These are phyloP conservation scores for Beauveria brongniartii DNA, from an alignment of 2,329 filamentous ascomycete genomes.

Conservation along the genomic window DNA sequence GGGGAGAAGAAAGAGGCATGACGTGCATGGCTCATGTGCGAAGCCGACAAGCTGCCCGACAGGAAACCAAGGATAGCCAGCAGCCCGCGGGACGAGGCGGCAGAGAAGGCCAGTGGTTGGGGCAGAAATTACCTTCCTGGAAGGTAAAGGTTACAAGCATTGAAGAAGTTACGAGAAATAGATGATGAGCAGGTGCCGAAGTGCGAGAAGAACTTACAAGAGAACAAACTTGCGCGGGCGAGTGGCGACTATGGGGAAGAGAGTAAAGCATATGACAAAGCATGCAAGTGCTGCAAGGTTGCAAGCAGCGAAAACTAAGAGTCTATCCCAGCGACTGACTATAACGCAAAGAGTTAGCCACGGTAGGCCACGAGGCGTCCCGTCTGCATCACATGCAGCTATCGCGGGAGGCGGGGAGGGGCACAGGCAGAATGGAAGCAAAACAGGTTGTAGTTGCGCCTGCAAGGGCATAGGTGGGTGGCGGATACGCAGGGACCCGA, in stretches of 20 bases:
- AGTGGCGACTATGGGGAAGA: constrained; percentile 75
- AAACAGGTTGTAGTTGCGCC: constrained; percentile 37
- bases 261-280: constrained; percentile 86
- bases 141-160: background rate
- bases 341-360: constrained; percentile 29
- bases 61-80: background rate
- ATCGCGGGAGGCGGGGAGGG: constrained; percentile 17
- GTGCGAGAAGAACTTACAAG: constrained; percentile 60
- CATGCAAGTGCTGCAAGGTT: constrained; percentile 83
- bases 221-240: constrained; percentile 92
- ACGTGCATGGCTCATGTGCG: constrained; percentile 19
- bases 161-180: background rate
- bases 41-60: background rate
- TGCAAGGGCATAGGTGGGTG: constrained; percentile 21
- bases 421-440: constrained; percentile 27
- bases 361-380: constrained; percentile 35
- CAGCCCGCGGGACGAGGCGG: background rate
- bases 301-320: constrained; percentile 86
- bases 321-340: constrained; percentile 97
- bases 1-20: background rate
- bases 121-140: background rate
- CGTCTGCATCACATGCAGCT: constrained; percentile 34
- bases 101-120: constrained; percentile 5
- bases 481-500: constrained; percentile 18
- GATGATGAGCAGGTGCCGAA: constrained; percentile 10